Conservation (phyloP, 1,139 yeast species). For the Arxiozyma slooffiae region DNA sequence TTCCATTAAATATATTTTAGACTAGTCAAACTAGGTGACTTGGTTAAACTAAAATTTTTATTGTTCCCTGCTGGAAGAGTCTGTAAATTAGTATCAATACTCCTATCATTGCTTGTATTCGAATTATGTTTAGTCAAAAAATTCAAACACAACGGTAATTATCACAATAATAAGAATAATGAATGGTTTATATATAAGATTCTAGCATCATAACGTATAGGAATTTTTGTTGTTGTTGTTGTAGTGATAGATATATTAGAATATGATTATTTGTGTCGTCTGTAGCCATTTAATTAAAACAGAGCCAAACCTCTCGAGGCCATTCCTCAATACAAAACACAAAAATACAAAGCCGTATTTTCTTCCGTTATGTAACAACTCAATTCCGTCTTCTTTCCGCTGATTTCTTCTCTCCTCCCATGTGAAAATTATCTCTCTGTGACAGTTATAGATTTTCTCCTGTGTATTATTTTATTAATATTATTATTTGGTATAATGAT, state of each 20-base stretch:
- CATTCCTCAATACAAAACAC: too few species aligned
- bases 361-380: too few species aligned
- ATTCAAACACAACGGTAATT: not conserved
- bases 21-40: conserved; percentile 7
- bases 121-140: too few species aligned
- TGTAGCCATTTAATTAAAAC: too few species aligned
- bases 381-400: not conserved
- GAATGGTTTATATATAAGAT: conserved; percentile 3
- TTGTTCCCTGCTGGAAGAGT: not conserved
- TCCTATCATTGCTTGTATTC: not conserved
- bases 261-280: too few species aligned
- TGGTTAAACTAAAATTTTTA: not conserved
- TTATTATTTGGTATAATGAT: conserved; percentile 12
- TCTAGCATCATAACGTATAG: conserved; percentile 11
- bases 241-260: not conserved
- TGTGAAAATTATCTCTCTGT: too few species aligned
- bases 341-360: too few species aligned
- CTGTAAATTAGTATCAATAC: not conserved
- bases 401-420: too few species aligned
- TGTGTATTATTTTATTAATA: too few species aligned
- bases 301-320: too few species aligned
- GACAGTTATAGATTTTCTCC: too few species aligned
- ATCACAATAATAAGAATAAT: conserved; percentile 2
- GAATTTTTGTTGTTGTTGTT: not conserved
- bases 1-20: conserved; percentile 7